Evolutionary conservation across 2,329 filamentous ascomycete genomes (phyloP), one percentile per base, ranked within the genome.

Genomic region (Chaetomium olivaceum): DNA sequence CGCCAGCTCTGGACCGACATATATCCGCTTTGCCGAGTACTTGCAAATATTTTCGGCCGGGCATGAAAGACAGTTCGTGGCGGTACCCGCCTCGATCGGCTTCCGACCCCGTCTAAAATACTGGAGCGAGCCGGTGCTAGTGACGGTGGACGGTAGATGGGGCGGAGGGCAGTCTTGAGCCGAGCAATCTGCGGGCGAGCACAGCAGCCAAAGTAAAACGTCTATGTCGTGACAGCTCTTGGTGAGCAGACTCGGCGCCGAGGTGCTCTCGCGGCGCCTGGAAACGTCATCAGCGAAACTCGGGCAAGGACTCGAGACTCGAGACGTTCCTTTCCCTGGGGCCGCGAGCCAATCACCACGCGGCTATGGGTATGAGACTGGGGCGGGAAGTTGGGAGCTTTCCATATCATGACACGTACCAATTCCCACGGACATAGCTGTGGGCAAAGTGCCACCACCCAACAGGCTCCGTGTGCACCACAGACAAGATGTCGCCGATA

Each of bases 211-310:
- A 19, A 98, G 81, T 4, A 98, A 80, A 64, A 98, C 87, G 74
- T 99, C 95, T 58, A 99, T 91, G 72, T 99, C 95, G 73, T 99
- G 95, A 72, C 95, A 98, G 66, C 92, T 96, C 78, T 98, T 99
- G 2, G 94, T 97, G 33, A 99, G 83, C 1, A 99, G 82, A 1
- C 91, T 94, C 7, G 89, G 94, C 27, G 85, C 93, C n/a, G 85
- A 89, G 5, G 81, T 89, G 0, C 87, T 89, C 70, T 92, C 88
- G 68, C 91, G 91, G 6, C 94, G 87, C 95, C 68, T 69, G 25
- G 6, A 25, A 9, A 58, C n/a, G 6, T 25, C 14, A 46, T 67
- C 55, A 65, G 62, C 50, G 2, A 14, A 14, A 55, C 50, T 25
- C 12, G 9, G 11, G 19, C 31, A 16, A 36, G 14, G 51, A 23